These are phyloP conservation scores for Puccinia horiana DNA, from an alignment of 1,284 basidiomycete species.

Conservation along the genomic window DNA sequence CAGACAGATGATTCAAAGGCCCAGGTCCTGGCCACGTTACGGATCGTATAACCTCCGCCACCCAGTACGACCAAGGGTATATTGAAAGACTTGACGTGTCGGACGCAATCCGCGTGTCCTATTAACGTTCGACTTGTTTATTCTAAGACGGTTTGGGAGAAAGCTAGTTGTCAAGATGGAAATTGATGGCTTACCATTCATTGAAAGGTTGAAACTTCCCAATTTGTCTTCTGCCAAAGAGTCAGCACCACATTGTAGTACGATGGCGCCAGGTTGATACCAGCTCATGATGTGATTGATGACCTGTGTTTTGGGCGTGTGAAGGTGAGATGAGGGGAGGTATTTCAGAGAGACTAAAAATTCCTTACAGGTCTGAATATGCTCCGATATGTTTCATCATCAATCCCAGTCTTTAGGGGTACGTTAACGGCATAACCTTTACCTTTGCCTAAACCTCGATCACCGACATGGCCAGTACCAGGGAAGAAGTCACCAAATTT, in stretches of 20 bases:
- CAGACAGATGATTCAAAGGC: constrained; percentile 95
- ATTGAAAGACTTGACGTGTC: constrained; percentile 79
- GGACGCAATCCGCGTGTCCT: constrained; percentile 83
- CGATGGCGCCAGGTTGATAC: constrained; percentile 82
- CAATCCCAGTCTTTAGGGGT: constrained; percentile 89
- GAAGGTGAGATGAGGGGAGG: constrained; percentile 39
- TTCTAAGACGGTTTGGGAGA: too few relatives aligned
- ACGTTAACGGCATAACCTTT: constrained; percentile 91
- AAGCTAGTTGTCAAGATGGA: not conserved
- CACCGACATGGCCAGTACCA: constrained; percentile 69
- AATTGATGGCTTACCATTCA: constrained; percentile 67
- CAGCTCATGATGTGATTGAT: constrained; percentile 85
- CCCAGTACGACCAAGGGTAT: constrained; percentile 89
- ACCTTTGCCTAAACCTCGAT: constrained; percentile 80
- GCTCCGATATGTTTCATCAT: constrained; percentile 71
- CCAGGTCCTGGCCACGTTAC: constrained; percentile 91
- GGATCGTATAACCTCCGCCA: constrained; percentile 91
- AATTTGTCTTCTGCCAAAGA: constrained; percentile 93
- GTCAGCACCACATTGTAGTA: constrained; percentile 94
- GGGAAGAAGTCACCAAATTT: constrained; percentile 94
- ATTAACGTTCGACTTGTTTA: not conserved
- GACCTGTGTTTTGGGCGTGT: constrained; percentile 63
- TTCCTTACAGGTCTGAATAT: constrained; percentile 82
- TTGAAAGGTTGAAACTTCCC: constrained; percentile 92
- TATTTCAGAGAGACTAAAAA: not conserved